Percentiles rank a stretch among this genome's conserved stretches.
phyloP scores from a whole-genome alignment of 768 basidiomycete species.

The Macrolepiota fuliginosa region DNA sequence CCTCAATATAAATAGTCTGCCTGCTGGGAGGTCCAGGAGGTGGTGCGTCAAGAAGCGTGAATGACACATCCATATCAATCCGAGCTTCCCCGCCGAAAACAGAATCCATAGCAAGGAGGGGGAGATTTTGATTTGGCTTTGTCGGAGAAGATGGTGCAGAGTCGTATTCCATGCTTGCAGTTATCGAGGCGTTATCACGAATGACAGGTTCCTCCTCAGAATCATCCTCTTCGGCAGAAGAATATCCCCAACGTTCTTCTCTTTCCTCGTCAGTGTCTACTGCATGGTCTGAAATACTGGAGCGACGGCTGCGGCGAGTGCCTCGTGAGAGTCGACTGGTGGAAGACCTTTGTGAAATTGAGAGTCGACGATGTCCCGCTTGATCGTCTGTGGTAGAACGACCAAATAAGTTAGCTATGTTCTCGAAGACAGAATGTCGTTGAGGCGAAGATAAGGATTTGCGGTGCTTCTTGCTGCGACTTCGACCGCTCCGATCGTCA shows the following conservation, averaged over 20 bases:
- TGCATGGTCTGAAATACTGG: slow-evolving; percentile 59
- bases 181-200: slow-evolving; percentile 41
- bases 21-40: slow-evolving; percentile 81
- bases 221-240: slow-evolving; percentile 75
- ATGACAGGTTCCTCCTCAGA: slow-evolving; percentile 40
- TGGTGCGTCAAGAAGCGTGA: slow-evolving; percentile 63
- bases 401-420: slow-evolving; percentile 67
- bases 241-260: slow-evolving; percentile 89
- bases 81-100: slow-evolving; percentile 83
- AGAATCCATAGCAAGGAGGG: slow-evolving; percentile 70
- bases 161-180: slow-evolving; percentile 67
- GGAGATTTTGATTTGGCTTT: slow-evolving; percentile 47
- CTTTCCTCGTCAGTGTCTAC: slow-evolving; percentile 52
- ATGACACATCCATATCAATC: slow-evolving; percentile 73
- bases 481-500: slow-evolving; percentile 22
- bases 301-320: slow-evolving; percentile 52
- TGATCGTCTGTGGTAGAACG: slow-evolving; percentile 40
- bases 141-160: slow-evolving; percentile 67
- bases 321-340: slow-evolving; percentile 45
- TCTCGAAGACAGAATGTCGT: slow-evolving; percentile 55
- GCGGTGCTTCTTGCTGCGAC: slow-evolving; percentile 18
- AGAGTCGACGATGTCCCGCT: slow-evolving; percentile 43
- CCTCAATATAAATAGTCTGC: slow-evolving; percentile 81
- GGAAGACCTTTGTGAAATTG: slow-evolving; percentile 59
- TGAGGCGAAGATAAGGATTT: slow-evolving; percentile 34